Evolutionary conservation across 2,329 filamentous ascomycete species (phyloP), one percentile per base, ranked within the genome.

Genomic region (Fusarium algeriense): DNA sequence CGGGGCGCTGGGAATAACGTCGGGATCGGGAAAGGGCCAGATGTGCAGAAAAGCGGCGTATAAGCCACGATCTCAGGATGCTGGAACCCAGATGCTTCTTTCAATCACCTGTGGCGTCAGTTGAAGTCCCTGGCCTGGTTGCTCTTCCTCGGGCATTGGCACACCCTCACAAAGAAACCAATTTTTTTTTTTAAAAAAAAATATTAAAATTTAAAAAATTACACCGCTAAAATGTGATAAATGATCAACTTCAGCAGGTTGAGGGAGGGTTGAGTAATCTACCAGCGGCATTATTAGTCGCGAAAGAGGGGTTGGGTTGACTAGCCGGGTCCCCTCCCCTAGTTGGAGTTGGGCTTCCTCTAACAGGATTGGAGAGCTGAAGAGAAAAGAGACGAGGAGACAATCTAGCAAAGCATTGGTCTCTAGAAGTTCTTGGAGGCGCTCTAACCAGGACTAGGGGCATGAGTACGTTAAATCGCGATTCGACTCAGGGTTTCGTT

Each of bases 301-400:
- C 38, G 23, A 40, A 56, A 26, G 66, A 43, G 59, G 44, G 35
- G 60, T 38, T 53, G 59, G 53, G 35, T 69, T 48, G 32, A 57
- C 17, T 19, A 30, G 30, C 38, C 32, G 34, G 65, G 49, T 52
- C 41, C 60, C 52, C 48, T 68, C 54, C 69, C 60, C 53, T 58
- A 48, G 67, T 71, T 71, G 46, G 38, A 69, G 28, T 43, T 56
- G 30, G 20, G 46, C 23, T 32, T 55, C 19, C 30, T 60, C 40
- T 45, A 49, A 52, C 35, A 46, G 41, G 41, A 65, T 66, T 55
- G 64, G 59, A 68, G 53, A 56, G 35, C 20, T 41, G 49, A 45
- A 17, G 67, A 66, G 67, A 49, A 61, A 71, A 71, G 69, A 71
- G 69, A 69, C 59, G 55, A 71, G 64, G 69, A 60, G 55, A 38